Evolutionary conservation across 139 green algal species (phyloP), one percentile per base, ranked within the genome.

Genomic region (Chlorella vulgaris): DNA sequence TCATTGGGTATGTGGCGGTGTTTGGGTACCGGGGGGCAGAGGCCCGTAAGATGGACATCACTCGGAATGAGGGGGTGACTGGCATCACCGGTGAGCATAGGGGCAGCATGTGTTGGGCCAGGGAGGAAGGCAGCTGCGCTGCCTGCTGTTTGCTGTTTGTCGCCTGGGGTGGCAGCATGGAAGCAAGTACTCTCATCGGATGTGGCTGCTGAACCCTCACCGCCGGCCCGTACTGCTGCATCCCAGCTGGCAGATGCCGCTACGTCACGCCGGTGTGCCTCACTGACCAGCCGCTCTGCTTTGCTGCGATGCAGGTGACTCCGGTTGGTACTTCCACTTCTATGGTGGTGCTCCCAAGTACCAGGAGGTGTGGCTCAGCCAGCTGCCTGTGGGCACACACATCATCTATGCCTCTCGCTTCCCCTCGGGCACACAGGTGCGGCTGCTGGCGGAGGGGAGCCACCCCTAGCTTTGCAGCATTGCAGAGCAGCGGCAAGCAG

Each of bases 21-120:
- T 93, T 91, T 83, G 89, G 89, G 18, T 60, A 74, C 62, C 33
- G 69, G 0, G 70, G 70, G 7, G n/a, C 35, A 8, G 58, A 81
- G 21, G 67, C 69, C 2, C 77, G 88, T 2, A 83, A 33, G 50
- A 89, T 91, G 73, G 81, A 43, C 29, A 80, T 92, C 70, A 92
- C 89, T 8, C 76, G 81, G 13, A 92, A 92, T 66, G 88, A 91
- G 83, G 89, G 89, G 13, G 79, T 93, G 53, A 91, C 89, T 0
- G 89, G 89, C 0, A 85, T 91, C 1, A 89, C 83, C 40, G 83
- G 83, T 71, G 62, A 38, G 42, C 6, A 13, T 29, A 21, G 58
- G 35, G 3, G 0, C 68, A 10, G 19, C 6, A 10, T 15, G 6
- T 39, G 39, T 18, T 3, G 67, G 33, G 65, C 3, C n/a, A n/a